These are phyloP conservation scores for Stachybotrys echinatus DNA, from an alignment of 2,329 filamentous ascomycete genomes.

Conservation along the genomic window DNA sequence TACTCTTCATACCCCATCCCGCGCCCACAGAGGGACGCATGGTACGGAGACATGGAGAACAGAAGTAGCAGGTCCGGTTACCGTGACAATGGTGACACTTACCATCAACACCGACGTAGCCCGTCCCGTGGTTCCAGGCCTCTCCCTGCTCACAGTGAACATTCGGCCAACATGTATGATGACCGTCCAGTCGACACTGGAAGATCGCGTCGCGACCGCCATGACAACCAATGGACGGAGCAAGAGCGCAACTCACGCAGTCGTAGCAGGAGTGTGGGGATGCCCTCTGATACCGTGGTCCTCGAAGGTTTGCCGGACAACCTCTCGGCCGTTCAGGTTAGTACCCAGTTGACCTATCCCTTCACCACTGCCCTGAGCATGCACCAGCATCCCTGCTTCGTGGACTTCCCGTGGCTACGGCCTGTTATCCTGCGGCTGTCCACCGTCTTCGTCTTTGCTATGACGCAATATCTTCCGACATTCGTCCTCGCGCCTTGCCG, in stretches of 20 bases:
- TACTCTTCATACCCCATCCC: too few species aligned
- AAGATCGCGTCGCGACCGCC: constrained; percentile 11
- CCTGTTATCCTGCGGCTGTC: not conserved
- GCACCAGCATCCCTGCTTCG: not conserved
- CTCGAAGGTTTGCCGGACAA: constrained; percentile 47
- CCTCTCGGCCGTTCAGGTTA: constrained; percentile 46
- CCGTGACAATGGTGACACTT: constrained; percentile 17
- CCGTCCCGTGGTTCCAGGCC: constrained; percentile 18
- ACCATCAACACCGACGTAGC: constrained; percentile 14
- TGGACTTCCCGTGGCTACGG: not conserved
- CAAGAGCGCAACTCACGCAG: constrained; percentile 22
- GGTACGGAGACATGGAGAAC: too few species aligned
- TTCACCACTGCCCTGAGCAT: not conserved
- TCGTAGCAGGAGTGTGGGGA: constrained; percentile 30
- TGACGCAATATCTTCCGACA: too few species aligned
- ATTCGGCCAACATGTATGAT: constrained; percentile 27
- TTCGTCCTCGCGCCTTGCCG: too few species aligned
- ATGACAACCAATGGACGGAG: constrained; percentile 12
- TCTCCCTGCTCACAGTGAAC: constrained; percentile 4
- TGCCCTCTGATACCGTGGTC: constrained; percentile 46
- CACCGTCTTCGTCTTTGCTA: too few species aligned
- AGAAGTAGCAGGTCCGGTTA: constrained; percentile 14
- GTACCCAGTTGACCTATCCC: constrained; percentile 13
- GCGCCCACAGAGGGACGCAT: too few species aligned
- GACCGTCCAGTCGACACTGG: constrained; percentile 20